Base-by-base conservation (phyloP, 2,329 filamentous ascomycete species). In the Trichoderma guizhouense region DNA sequence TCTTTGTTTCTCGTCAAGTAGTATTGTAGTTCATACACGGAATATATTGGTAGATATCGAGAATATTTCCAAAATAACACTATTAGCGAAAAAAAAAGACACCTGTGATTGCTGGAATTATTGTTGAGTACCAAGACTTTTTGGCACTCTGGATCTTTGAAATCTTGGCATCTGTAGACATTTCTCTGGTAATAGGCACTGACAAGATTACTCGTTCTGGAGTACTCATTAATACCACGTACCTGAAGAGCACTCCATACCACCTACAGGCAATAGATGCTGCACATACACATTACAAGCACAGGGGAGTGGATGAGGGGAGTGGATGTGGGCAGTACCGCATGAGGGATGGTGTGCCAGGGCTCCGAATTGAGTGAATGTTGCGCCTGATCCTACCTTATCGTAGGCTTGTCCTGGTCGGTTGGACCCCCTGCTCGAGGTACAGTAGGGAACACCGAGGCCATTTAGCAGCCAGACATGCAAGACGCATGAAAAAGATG, bases 341-440 rank as follows among this genome's bases (percentile, higher is more conserved):
- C 39, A 62, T 51, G 39, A 47, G 63, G 28, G 34, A 51, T 55
- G 36, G 24, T 34, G 55, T 47, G 66, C 36, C 18, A 26, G 66
- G 66, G n/a, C 55, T 7, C 67, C 67, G 28, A 69, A 53, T 69
- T 24, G 39, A 69, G 67, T 28, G 36, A 69, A 69, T 69, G 66
- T 69, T 69, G 66, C 66, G 66, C 66, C 65, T 60, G 65, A 34
- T 47, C 34, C 65, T 43, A 47, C 53, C 51, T 43, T 43, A 39
- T 30, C 65, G 21, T 36, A 14, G 32, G 65, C 61, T 30, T 53
- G 34, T 53, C 53, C 39, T 61, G 39, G 39, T 30, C 30, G 57
- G 8, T 28, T 69, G 39, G 11, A 43, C 55, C 26, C 66, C 66
- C 53, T 60, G 34, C 26, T 61, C 30, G 21, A 21, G 6, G 36